Conservation (phyloP, 129 eudicot genomes). For the Lonicera japonica region DNA sequence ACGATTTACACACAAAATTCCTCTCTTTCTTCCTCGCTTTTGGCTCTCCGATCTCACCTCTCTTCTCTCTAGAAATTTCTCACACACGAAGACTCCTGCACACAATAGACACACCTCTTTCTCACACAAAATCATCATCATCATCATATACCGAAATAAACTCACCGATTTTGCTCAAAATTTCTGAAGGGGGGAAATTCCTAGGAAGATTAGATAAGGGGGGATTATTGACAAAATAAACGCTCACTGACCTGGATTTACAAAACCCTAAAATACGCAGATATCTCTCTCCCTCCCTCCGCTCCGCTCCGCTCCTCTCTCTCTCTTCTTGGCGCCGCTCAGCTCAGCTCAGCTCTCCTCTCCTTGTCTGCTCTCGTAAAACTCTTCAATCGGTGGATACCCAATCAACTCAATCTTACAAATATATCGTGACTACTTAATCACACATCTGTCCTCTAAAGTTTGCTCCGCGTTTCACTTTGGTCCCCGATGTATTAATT, state of each 20-base stretch:
- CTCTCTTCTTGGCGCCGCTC: background rate
- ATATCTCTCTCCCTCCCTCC: background rate
- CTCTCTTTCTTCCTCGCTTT: constrained; percentile 21
- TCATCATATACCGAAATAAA: constrained; percentile 46
- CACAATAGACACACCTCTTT: constrained; percentile 72
- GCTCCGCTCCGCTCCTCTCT: constrained; percentile 1
- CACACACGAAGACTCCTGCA: constrained; percentile 80
- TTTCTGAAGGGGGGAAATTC: constrained; percentile 4
- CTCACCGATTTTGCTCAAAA: constrained; percentile 31
- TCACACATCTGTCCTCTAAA: too few relatives aligned
- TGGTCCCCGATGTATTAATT: too few relatives aligned
- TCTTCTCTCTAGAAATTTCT: constrained; percentile 18
- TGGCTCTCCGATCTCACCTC: constrained; percentile 53
- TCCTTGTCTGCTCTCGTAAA: too few relatives aligned
- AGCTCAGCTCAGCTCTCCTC: too few relatives aligned
- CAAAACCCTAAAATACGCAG: constrained; percentile 5
- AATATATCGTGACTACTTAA: too few relatives aligned
- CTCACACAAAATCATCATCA: constrained; percentile 64
- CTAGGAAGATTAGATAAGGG: constrained; percentile 20
- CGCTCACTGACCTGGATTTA: constrained; percentile 17
- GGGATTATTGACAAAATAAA: constrained; percentile 16
- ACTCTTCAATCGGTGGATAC: too few relatives aligned
- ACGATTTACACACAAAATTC: constrained; percentile 28
- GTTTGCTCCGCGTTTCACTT: too few relatives aligned
- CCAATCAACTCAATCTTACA: too few relatives aligned